These are phyloP conservation scores for Caryopteris hybrid DNA, from an alignment of 305 asterid genomes.

Conservation along the genomic window DNA sequence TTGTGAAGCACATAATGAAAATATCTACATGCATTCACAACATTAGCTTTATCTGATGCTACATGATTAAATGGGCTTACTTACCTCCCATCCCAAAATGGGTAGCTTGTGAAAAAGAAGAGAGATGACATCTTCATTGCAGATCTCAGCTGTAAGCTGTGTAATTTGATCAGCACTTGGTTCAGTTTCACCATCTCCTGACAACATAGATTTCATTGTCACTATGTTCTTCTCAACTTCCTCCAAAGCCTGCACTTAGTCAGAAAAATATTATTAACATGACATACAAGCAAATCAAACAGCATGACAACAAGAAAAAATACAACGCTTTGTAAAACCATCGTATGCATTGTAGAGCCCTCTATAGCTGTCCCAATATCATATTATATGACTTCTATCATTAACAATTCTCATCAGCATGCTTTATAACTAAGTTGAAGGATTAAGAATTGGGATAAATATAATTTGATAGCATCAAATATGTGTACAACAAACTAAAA, in stretches of 20 bases:
- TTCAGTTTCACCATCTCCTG: conserved; percentile 92
- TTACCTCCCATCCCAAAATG: conserved; percentile 95
- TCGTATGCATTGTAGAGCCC: not conserved
- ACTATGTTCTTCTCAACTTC: conserved; percentile 93
- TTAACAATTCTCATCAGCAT: not conserved
- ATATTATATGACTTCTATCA: not conserved
- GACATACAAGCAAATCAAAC: conserved; percentile 13
- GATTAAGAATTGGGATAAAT: not conserved
- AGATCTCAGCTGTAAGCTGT: conserved; percentile 75
- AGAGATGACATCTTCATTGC: conserved; percentile 79
- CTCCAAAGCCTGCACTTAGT: conserved; percentile 69
- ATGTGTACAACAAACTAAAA: not conserved
- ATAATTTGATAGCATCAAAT: not conserved
- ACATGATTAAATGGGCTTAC: conserved; percentile 20
- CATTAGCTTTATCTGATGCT: conserved; percentile 5
- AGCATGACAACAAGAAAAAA: conserved; percentile 7
- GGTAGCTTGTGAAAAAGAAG: conserved; percentile 87
- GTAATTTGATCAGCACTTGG: conserved; percentile 75
- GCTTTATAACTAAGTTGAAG: conserved; percentile 6
- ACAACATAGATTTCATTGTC: conserved; percentile 76
- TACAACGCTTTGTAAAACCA: not conserved
- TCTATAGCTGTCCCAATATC: not conserved
- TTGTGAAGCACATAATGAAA: conserved; percentile 20
- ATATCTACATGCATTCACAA: conserved; percentile 9
- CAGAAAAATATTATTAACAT: conserved; percentile 7